These are phyloP conservation scores for Neurospora sp. DNA, from an alignment of 495 filamentous ascomycete species.

Conservation along the genomic window DNA sequence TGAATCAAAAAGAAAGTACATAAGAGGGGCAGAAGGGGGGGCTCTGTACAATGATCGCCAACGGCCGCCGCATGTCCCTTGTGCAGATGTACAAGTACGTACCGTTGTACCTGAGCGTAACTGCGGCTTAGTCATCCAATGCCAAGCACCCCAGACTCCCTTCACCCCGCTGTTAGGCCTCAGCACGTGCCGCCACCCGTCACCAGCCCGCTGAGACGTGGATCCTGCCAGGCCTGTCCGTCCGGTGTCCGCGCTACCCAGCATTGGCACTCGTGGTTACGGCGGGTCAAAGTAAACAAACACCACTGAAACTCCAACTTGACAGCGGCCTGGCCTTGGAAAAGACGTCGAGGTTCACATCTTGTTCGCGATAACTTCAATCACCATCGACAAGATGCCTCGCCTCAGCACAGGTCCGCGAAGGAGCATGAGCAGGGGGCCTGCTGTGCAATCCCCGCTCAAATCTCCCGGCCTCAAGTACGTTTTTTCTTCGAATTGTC, in stretches of 20 bases:
- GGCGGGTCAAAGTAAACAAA: constrained; percentile 18
- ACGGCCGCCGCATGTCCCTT: not conserved
- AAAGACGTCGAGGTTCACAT: constrained; percentile 1
- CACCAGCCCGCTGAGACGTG: not conserved
- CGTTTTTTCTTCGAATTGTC: constrained; percentile 48
- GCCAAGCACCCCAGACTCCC: not conserved
- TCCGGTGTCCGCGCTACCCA: not conserved
- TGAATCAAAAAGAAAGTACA: too few relatives aligned
- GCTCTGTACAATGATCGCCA: too few relatives aligned
- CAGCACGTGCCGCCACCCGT: not conserved
- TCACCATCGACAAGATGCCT: constrained; percentile 48
- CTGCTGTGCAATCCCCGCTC: constrained; percentile 7
- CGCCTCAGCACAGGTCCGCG: constrained; percentile 55
- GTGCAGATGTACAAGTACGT: not conserved
- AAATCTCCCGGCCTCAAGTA: constrained; percentile 19
- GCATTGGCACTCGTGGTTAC: not conserved
- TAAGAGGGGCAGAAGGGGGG: too few relatives aligned
- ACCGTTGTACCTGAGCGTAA: not conserved
- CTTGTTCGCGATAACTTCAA: constrained; percentile 4
- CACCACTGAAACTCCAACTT: constrained; percentile 3
- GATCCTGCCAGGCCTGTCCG: not conserved
- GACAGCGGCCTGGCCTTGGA: not conserved
- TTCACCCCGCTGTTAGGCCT: not conserved
- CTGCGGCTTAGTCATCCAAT: not conserved
- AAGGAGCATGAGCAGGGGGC: constrained; percentile 42